Evolutionary conservation across 1,284 basidiomycete species (phyloP).

Genomic region (Crepidotus sp.): DNA sequence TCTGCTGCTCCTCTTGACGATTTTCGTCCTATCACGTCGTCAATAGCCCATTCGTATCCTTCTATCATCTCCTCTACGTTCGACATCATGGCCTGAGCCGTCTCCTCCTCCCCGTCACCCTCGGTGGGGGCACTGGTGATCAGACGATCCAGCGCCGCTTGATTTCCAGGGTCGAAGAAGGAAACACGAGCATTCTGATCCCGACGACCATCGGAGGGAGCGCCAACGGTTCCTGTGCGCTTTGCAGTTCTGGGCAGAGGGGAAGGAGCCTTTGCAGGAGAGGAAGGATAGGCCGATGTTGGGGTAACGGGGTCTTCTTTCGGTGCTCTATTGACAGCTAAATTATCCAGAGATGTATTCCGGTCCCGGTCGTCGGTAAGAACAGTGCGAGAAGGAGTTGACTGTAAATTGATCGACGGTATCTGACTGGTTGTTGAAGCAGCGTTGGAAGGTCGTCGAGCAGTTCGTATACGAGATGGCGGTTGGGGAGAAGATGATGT

Average conservation of each 20-base stretch:
- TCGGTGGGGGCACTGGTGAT: conserved; percentile 47
- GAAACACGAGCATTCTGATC: conserved; percentile 68
- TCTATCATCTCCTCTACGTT: conserved; percentile 99
- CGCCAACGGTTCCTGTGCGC: conserved; percentile 9
- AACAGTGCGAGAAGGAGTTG: conserved; percentile 19
- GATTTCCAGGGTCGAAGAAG: conserved; percentile 71
- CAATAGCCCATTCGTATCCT: conserved; percentile 91
- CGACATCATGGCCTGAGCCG: conserved; percentile 71
- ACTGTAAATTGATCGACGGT: conserved; percentile 20
- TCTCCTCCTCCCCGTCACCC: conserved; percentile 60
- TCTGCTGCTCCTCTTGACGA: conserved; percentile 70
- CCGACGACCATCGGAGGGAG: conserved; percentile 27
- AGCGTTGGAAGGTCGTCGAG: conserved; percentile 21
- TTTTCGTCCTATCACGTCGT: conserved; percentile 55
- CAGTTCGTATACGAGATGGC: conserved; percentile 14
- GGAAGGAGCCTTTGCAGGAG: conserved; percentile 20
- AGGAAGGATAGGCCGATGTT: conserved; percentile 1
- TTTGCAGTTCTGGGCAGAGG: conserved; percentile 18
- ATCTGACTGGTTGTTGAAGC: conserved; percentile 21
- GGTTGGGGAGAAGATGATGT: conserved; percentile 20
- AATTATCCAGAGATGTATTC: conserved; percentile 9
- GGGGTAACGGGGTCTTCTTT: conserved; percentile 3
- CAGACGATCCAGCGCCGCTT: conserved; percentile 65
- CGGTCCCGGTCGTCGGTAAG: conserved; percentile 4
- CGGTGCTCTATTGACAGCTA: background rate